phyloP scores from a whole-genome alignment of 2,329 filamentous ascomycete genomes.

The Cordyceps cicadae region DNA sequence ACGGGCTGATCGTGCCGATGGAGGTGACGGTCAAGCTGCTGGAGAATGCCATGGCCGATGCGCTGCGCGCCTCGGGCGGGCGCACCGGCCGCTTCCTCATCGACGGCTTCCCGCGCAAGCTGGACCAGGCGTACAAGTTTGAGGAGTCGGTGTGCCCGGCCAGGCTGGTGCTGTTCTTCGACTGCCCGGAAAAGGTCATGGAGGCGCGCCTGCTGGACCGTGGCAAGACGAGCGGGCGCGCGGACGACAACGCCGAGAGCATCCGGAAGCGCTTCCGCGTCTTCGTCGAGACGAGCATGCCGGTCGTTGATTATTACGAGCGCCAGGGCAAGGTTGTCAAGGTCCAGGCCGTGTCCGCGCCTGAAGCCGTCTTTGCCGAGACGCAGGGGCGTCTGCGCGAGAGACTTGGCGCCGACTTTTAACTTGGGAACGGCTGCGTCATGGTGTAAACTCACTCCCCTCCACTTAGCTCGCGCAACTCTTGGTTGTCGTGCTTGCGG shows the following conservation, averaged over 20 bases:
- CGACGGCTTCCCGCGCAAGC: slow-evolving; percentile 86
- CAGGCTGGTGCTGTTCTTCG: slow-evolving; percentile 84
- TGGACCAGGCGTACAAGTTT: slow-evolving; percentile 93
- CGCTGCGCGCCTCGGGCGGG: slow-evolving; percentile 43
- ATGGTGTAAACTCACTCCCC: not conserved
- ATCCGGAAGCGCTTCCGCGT: slow-evolving; percentile 95
- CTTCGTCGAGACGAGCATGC: slow-evolving; percentile 95
- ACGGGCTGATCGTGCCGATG: slow-evolving; percentile 97
- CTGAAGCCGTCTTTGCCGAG: slow-evolving; percentile 52
- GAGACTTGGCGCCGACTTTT: slow-evolving; percentile 32
- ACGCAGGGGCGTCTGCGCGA: slow-evolving; percentile 43
- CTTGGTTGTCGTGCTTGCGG: too few species aligned
- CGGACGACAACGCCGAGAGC: slow-evolving; percentile 90
- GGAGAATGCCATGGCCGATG: slow-evolving; percentile 81
- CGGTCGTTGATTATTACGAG: slow-evolving; percentile 81
- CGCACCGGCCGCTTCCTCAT: slow-evolving; percentile 64
- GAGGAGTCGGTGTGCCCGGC: slow-evolving; percentile 81
- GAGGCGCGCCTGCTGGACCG: slow-evolving; percentile 73
- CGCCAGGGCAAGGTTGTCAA: slow-evolving; percentile 70
- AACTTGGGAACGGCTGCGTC: not conserved
- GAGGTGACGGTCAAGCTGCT: slow-evolving; percentile 91
- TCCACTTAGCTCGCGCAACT: not conserved
- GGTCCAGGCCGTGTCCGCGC: slow-evolving; percentile 61
- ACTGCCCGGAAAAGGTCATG: slow-evolving; percentile 88
- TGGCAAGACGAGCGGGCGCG: slow-evolving; percentile 83